Conservation (phyloP, 1,139 yeast species). For the Taphrina confusa region DNA sequence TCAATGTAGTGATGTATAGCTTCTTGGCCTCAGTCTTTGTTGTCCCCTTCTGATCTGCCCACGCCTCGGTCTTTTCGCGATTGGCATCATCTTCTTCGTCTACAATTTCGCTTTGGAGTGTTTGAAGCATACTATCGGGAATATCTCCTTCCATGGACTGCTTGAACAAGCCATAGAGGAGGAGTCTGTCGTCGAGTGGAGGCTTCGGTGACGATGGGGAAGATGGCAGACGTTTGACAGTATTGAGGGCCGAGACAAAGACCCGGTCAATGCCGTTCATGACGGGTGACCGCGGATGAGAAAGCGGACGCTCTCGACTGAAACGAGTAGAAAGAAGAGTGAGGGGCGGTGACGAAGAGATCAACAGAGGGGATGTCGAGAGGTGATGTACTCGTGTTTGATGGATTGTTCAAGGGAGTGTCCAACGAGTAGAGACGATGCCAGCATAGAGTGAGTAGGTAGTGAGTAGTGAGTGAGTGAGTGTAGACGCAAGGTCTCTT, state of each 20-base stretch:
- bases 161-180: constrained; percentile 76
- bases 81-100: constrained; percentile 53
- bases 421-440: too few relatives aligned
- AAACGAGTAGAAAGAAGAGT: too few relatives aligned
- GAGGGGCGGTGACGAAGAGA: too few relatives aligned
- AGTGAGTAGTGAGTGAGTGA: too few relatives aligned
- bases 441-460: too few relatives aligned
- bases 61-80: constrained; percentile 56
- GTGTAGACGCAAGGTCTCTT: too few relatives aligned
- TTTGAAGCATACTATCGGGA: constrained; percentile 65
- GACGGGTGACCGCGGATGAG: too few relatives aligned
- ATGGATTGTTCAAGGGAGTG: too few relatives aligned
- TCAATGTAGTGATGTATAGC: constrained; percentile 59
- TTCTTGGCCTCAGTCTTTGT: constrained; percentile 74
- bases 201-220: constrained; percentile 65
- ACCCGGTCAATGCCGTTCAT: constrained; percentile 58
- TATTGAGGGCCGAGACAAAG: constrained; percentile 75
- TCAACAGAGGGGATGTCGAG: too few relatives aligned
- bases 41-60: constrained; percentile 75
- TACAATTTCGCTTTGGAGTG: constrained; percentile 57
- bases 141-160: constrained; percentile 85
- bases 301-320: too few relatives aligned
- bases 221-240: constrained; percentile 71
- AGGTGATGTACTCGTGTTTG: too few relatives aligned
- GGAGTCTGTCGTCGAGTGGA: constrained; percentile 69